Base-by-base conservation (phyloP, 202 grass and related monocot genomes). In the Hordeum pubiflorum region DNA sequence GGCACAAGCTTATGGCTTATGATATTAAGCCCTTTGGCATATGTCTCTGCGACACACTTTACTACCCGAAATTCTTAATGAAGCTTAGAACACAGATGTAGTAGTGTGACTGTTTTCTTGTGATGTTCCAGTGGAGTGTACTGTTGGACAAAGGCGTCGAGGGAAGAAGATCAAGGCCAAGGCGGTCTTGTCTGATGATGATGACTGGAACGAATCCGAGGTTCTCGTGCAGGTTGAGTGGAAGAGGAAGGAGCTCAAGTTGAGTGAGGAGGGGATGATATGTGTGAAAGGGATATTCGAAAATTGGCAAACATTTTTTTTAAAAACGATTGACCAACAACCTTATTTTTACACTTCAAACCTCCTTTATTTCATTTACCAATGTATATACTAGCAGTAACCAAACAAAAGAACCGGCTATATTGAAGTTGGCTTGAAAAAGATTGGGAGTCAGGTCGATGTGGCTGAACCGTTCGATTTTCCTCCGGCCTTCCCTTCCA, bases 1-100 rank as follows among this genome's bases (percentile, higher is more conserved):
- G 94, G 91, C 34, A 92, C 76, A 97, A 89, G 94, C 90, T 97
- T 97, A 66, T 97, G 91, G 91, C 90, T 97, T 23, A 94, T 90
- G 76, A 83, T 80, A 44, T 77, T 94, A 43, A 94, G 92, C 62
- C 95, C 94, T 40, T 89, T 93, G 40, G 92, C 95, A 88, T 93
- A 89, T 41, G 89, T 88, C 67, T 78, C 60, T 63, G 63, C 43
- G 72, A 58, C 2, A 3, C 14, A 6, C 82, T 83, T 15, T 21
- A 57, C 23, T 89, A 74, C 12, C 23, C 57, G 15, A 48, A 82
- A 61, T 68, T 48, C 43, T 56, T 43, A 38, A 48, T 64, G 54
- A 79, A 21, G 55, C 32, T 81, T 84, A 38, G 5, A 24, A 15
- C 8, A 6, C 37, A 78, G 77, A 56, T 79, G 46, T 40, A 60